Evolutionary conservation across 1,284 basidiomycete species (phyloP).

Genomic region (Anthracocystis panici-leucophaei): DNA sequence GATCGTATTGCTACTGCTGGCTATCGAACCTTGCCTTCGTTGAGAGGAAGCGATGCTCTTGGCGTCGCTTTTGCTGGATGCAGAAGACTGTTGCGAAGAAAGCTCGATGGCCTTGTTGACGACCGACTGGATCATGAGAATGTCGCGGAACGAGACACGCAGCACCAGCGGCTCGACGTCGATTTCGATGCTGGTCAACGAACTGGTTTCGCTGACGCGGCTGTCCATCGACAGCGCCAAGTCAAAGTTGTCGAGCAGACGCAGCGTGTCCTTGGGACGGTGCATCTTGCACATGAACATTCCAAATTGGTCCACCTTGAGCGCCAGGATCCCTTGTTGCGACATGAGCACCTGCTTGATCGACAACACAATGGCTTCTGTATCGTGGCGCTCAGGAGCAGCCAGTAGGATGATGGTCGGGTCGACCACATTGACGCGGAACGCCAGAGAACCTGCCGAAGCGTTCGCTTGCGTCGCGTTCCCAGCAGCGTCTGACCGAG

Average conservation of each 20-base stretch:
- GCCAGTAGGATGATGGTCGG: slow-evolving; percentile 91
- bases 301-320: slow-evolving; percentile 85
- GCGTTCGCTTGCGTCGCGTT: slow-evolving; percentile 1
- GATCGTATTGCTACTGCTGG: slow-evolving; percentile 40
- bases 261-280: slow-evolving; percentile 81
- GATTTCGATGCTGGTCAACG: slow-evolving; percentile 86
- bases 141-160: slow-evolving; percentile 91
- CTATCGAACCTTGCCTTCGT: slow-evolving; percentile 45
- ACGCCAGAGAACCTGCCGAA: slow-evolving; percentile 70
- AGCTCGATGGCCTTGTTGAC: slow-evolving; percentile 87
- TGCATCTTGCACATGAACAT: slow-evolving; percentile 95
- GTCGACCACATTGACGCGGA: slow-evolving; percentile 91
- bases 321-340: slow-evolving; percentile 88
- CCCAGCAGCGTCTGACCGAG: neutral
- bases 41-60: slow-evolving; percentile 48
- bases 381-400: slow-evolving; percentile 81
- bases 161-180: slow-evolving; percentile 84
- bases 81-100: slow-evolving; percentile 68
- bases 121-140: slow-evolving; percentile 88
- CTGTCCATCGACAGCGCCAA: slow-evolving; percentile 88
- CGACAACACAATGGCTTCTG: slow-evolving; percentile 87
- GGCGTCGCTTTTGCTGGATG: slow-evolving; percentile 16
- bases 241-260: slow-evolving; percentile 94
- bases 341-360: slow-evolving; percentile 89
- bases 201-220: slow-evolving; percentile 78